A percentile compares a stretch with the other conserved stretches of the same genome.
Conservation (phyloP, 495 filamentous ascomycete species). For the Aspergillus sclerotiicarbonarius region DNA sequence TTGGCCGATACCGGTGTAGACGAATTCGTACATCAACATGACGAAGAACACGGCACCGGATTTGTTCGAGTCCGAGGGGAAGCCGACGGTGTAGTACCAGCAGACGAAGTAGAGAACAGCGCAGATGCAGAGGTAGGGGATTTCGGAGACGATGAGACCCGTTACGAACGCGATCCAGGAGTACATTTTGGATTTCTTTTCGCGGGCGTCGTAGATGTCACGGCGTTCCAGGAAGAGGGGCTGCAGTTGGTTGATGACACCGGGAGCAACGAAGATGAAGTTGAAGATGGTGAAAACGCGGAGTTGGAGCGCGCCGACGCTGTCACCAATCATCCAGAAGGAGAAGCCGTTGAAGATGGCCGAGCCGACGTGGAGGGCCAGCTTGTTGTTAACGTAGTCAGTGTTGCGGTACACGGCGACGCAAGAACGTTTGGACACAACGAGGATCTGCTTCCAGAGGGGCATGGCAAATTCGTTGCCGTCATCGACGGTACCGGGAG, state of each 20-base stretch:
- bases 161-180: constrained; percentile 55
- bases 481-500: constrained; percentile 35
- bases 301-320: constrained; percentile 30
- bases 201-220: constrained; percentile 50
- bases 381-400: constrained; percentile 66
- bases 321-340: constrained; percentile 41
- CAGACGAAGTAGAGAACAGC: constrained; percentile 50
- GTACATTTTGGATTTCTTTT: constrained; percentile 56
- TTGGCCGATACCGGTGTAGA: constrained; percentile 60
- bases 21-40: constrained; percentile 54
- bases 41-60: constrained; percentile 57
- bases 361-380: constrained; percentile 40
- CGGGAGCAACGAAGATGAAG: constrained; percentile 51
- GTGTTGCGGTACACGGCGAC: constrained; percentile 58
- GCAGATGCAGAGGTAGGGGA: constrained; percentile 54
- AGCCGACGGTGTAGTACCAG: constrained; percentile 55
- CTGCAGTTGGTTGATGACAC: constrained; percentile 52
- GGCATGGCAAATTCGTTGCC: constrained; percentile 58
- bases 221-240: constrained; percentile 56
- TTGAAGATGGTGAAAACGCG: constrained; percentile 51
- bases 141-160: constrained; percentile 50
- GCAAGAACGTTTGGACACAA: constrained; percentile 58
- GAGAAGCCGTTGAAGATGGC: constrained; percentile 47
- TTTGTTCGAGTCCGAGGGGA: constrained; percentile 41
- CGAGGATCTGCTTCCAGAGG: constrained; percentile 52